Conservation (phyloP, 371 early-diverging fungal species). For the Apophysomyces ossiformis region DNA sequence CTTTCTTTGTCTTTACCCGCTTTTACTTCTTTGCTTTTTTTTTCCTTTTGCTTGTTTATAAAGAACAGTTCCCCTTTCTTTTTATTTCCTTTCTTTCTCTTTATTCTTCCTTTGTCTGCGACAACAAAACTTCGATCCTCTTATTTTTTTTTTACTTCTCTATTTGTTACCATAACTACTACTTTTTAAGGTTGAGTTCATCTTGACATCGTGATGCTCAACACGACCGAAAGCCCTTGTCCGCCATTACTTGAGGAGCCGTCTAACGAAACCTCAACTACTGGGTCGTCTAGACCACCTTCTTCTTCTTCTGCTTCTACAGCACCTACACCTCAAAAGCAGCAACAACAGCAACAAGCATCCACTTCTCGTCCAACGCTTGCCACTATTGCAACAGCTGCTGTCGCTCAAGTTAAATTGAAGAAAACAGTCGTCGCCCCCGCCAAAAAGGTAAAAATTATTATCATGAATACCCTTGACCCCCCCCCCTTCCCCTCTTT, state of each 20-base stretch:
- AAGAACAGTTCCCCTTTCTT: neutral
- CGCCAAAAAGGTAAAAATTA: neutral
- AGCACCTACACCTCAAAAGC: neutral
- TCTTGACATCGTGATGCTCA: constrained; percentile 9
- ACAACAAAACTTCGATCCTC: neutral
- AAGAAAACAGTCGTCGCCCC: neutral
- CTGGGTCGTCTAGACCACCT: neutral
- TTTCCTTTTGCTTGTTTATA: neutral
- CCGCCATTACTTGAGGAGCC: constrained; percentile 1
- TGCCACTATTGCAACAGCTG: neutral
- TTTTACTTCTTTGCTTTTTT: neutral
- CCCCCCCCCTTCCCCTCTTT: too few species aligned
- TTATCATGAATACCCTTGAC: too few species aligned
- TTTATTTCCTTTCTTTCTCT: neutral
- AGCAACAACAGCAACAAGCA: too few species aligned
- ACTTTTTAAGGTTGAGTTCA: constrained; percentile 1
- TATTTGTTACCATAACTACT: too few species aligned
- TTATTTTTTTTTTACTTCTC: too few species aligned
- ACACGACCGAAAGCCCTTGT: neutral
- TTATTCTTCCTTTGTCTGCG: neutral
- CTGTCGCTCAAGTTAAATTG: constrained; percentile 2
- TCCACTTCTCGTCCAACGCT: neutral
- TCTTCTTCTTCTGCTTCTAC: constrained; percentile 3
- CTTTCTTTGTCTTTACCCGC: neutral
- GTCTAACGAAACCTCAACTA: constrained; percentile 3